These are phyloP conservation scores for Amoeboradix gromovi DNA, from an alignment of 371 early-diverging fungal genomes.

Conservation along the genomic window DNA sequence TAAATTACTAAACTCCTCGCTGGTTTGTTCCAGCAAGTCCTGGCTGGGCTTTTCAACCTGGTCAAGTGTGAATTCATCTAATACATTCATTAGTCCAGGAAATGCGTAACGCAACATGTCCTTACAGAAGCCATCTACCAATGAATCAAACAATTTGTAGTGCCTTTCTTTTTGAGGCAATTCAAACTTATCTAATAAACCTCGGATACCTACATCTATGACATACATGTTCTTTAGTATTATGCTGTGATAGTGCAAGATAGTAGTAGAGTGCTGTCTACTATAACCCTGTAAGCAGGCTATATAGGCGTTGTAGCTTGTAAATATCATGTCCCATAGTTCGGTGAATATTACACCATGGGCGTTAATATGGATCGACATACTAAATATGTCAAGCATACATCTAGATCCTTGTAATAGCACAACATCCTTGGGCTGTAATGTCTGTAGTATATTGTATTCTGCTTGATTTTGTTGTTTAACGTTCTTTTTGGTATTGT, in stretches of 20 bases:
- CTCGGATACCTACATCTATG: neutral
- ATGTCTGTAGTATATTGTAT: neutral
- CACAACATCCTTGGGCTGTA: neutral
- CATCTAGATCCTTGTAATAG: neutral
- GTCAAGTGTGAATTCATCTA: neutral
- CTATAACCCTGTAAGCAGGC: neutral
- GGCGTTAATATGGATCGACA: neutral
- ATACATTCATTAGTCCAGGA: neutral
- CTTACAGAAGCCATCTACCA: neutral
- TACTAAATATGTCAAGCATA: neutral
- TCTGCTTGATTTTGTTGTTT: neutral
- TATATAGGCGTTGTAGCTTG: neutral
- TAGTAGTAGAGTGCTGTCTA: neutral
- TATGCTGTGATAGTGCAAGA: neutral
- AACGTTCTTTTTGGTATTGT: neutral
- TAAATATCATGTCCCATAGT: neutral
- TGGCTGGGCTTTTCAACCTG: neutral
- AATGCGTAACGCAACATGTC: neutral
- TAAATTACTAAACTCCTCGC: neutral
- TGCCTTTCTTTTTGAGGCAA: neutral
- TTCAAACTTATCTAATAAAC: neutral
- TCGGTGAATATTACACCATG: neutral
- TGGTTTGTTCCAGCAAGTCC: neutral
- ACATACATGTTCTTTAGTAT: neutral
- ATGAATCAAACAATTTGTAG: neutral